These are phyloP conservation scores for Grosmannia clavigera DNA, from an alignment of 2,329 filamentous ascomycete species.

Conservation along the genomic window DNA sequence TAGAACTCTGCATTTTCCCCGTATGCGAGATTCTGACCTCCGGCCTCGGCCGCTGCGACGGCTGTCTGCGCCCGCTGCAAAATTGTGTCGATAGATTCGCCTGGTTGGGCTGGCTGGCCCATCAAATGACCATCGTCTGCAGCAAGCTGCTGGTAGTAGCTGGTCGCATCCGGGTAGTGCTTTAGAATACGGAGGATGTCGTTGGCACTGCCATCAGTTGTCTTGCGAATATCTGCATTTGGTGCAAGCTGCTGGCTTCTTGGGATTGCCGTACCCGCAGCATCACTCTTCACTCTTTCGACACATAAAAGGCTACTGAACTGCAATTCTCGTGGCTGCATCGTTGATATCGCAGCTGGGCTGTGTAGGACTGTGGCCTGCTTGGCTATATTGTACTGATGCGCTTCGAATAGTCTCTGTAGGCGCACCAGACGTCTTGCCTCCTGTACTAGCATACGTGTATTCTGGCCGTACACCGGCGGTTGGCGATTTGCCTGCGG, in stretches of 20 bases:
- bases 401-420: neutral
- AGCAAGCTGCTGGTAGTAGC: slow-evolving; percentile 1
- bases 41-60: neutral
- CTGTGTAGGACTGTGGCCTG: neutral
- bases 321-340: neutral
- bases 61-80: neutral
- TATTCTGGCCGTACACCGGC: neutral
- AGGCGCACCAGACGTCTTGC: neutral
- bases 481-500: neutral
- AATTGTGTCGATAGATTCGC: neutral
- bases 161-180: neutral
- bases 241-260: neutral
- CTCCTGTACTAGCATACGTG: neutral
- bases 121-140: neutral
- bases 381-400: neutral
- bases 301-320: neutral
- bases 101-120: neutral
- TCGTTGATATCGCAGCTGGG: neutral
- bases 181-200: neutral
- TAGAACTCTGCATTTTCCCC: slow-evolving; percentile 24
- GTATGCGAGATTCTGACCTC: slow-evolving; percentile 19
- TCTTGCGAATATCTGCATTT: neutral
- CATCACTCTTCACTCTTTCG: neutral
- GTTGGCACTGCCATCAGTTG: neutral
- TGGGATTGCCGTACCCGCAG: neutral